Evolutionary conservation across 345 rosid genomes (phyloP).

Genomic region (Eutrema heterophyllum): DNA sequence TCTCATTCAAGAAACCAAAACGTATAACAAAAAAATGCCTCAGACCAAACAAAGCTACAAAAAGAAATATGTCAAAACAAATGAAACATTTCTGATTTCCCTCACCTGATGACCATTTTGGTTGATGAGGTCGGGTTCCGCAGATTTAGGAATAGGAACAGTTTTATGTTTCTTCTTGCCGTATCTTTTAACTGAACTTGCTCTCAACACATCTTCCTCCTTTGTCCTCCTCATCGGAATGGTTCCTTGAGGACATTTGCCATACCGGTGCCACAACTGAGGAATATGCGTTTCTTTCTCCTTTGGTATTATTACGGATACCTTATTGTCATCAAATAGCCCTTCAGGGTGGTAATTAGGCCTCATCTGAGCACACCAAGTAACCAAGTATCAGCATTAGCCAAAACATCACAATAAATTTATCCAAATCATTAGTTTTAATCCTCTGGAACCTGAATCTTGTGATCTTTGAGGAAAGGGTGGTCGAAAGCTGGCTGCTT

Average conservation of each 20-base stretch:
- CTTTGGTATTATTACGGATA: conserved; percentile 39
- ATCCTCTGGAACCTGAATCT: conserved; percentile 66
- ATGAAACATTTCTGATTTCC: background rate
- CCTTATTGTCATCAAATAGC: conserved; percentile 70
- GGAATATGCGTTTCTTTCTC: conserved; percentile 51
- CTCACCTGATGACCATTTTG: conserved; percentile 91
- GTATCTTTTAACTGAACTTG: conserved; percentile 62
- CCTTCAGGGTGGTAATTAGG: conserved; percentile 81
- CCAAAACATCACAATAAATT: background rate
- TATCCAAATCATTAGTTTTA: background rate
- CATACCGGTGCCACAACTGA: conserved; percentile 82
- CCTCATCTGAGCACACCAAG: conserved; percentile 51
- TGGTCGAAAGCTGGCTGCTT: conserved; percentile 97
- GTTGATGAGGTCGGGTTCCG: conserved; percentile 72
- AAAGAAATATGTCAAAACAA: background rate
- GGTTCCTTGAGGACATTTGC: conserved; percentile 58
- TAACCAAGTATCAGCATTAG: background rate
- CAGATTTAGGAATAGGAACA: conserved; percentile 81
- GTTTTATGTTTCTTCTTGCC: conserved; percentile 81
- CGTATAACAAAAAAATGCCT: background rate
- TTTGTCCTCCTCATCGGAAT: conserved; percentile 66
- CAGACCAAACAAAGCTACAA: conserved; percentile 3
- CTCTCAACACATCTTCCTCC: conserved; percentile 62
- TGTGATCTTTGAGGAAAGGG: conserved; percentile 90
- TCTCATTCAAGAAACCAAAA: conserved; percentile 14